phyloP scores from a whole-genome alignment of 768 basidiomycete species.

The Russula vinacea region DNA sequence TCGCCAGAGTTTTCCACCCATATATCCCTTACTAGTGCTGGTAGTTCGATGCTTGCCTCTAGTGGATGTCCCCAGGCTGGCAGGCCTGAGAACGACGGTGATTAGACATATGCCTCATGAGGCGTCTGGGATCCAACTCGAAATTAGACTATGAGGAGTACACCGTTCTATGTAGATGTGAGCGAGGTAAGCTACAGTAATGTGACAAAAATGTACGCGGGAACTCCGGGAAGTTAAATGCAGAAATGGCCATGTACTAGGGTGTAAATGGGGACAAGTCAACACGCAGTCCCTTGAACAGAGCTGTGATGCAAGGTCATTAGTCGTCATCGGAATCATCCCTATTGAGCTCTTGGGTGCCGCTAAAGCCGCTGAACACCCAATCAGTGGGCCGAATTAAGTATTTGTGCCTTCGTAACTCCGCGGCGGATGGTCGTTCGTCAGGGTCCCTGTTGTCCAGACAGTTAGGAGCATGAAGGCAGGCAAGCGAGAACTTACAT shows the following conservation, averaged over 20 bases:
- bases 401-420: conserved; percentile 78
- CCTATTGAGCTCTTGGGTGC: conserved; percentile 31
- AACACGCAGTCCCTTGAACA: conserved; percentile 14
- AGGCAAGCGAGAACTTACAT: conserved; percentile 51
- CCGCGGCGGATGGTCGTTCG: conserved; percentile 74
- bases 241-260: conserved; percentile 19
- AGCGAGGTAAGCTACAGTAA: conserved; percentile 25
- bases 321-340: conserved; percentile 27
- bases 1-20: too few species aligned
- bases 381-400: conserved; percentile 68
- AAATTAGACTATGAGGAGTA: conserved; percentile 26
- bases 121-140: conserved; percentile 2
- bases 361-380: conserved; percentile 63
- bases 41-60: too few species aligned
- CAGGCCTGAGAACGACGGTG: too few species aligned
- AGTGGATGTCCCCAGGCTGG: too few species aligned
- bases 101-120: too few species aligned
- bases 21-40: too few species aligned
- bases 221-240: too few species aligned
- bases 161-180: conserved; percentile 25
- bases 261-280: neutral
- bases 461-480: neutral
- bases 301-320: conserved; percentile 25
- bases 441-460: conserved; percentile 64
- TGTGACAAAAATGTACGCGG: conserved; percentile 29